A percentile compares a stretch with the other conserved stretches of the same genome.
phyloP scores from a whole-genome alignment of 495 filamentous ascomycete genomes.

The Talaromyces nanjingensis region DNA sequence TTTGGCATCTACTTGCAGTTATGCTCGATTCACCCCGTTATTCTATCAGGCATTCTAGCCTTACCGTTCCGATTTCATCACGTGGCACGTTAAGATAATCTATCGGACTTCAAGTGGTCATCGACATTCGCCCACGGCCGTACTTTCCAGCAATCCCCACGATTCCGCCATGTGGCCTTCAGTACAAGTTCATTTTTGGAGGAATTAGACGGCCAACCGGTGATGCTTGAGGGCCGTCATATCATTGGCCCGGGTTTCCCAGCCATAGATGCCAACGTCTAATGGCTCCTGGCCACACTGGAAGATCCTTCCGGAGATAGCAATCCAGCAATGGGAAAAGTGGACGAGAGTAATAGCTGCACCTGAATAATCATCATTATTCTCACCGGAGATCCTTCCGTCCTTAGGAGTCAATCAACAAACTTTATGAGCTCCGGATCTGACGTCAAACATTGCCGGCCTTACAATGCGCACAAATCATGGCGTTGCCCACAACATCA shows the following conservation, averaged over 20 bases:
- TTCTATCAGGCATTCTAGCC: too few relatives aligned
- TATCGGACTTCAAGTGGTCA: background rate
- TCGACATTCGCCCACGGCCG: background rate
- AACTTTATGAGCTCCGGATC: slow-evolving; percentile 4
- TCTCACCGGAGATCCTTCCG: slow-evolving; percentile 4
- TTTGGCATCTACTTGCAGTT: too few relatives aligned
- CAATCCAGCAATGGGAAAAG: background rate
- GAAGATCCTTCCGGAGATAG: background rate
- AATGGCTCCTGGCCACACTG: background rate
- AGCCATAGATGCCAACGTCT: background rate
- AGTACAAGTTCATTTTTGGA: background rate
- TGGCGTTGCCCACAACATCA: slow-evolving; percentile 6
- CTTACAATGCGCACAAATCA: slow-evolving; percentile 8
- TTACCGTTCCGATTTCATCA: background rate
- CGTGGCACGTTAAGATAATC: background rate
- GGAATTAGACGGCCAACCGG: background rate
- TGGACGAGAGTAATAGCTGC: background rate
- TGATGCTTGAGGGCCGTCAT: background rate
- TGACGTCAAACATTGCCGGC: slow-evolving; percentile 9
- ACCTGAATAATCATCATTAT: background rate
- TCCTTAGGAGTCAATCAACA: background rate
- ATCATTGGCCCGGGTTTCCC: background rate
- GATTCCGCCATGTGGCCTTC: background rate
- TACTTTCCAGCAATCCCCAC: background rate
- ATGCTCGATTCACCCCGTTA: too few relatives aligned